These are phyloP conservation scores for Haematococcus sp. DNA, from an alignment of 139 green algal genomes.

Conservation along the genomic window DNA sequence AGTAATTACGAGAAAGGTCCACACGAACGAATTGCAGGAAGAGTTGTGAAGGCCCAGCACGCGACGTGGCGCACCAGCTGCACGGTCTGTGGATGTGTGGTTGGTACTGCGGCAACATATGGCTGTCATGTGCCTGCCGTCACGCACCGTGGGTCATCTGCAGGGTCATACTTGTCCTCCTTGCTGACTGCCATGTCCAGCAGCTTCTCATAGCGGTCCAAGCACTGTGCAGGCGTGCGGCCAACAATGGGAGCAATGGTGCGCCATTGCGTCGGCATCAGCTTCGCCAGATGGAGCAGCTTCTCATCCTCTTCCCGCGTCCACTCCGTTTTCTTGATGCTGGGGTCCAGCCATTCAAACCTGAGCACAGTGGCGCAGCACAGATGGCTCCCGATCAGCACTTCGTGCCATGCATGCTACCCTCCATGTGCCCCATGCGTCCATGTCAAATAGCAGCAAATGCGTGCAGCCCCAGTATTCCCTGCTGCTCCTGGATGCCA, in stretches of 20 bases:
- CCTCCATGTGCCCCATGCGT: background rate
- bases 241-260: constrained; percentile 98
- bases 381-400: background rate
- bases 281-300: constrained; percentile 98
- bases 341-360: constrained; percentile 98
- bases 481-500: background rate
- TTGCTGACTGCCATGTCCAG: constrained; percentile 51
- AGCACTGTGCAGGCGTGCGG: constrained; percentile 92
- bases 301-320: constrained; percentile 99
- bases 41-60: no score
- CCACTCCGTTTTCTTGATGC: constrained; percentile 99
- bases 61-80: no score
- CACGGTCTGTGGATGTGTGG: constrained; percentile 2
- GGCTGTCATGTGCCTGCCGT: no score
- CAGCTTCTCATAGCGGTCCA: constrained; percentile 84
- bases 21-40: no score
- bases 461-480: background rate
- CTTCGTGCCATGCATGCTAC: background rate
- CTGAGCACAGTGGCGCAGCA: constrained; percentile 21
- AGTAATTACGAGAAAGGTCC: background rate
- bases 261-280: constrained; percentile 99
- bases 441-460: background rate
- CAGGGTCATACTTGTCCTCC: constrained; percentile 84
- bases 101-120: background rate
- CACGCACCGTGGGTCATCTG: constrained; percentile 82